Base-by-base conservation (phyloP, 2,329 filamentous ascomycete genomes). In the Aspergillus terreus region DNA sequence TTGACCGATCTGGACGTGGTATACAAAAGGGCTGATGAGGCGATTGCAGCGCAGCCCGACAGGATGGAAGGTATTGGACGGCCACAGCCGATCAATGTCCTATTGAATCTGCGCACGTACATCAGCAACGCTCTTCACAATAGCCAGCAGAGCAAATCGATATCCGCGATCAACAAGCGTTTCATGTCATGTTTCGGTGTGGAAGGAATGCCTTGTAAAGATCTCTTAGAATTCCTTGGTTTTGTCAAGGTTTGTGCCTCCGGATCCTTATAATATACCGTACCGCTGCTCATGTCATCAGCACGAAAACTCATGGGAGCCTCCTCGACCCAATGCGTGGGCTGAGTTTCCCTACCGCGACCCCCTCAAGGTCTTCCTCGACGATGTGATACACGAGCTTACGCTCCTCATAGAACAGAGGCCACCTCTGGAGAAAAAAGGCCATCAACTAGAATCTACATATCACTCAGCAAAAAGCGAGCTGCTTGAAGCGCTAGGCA, bases 181-280 rank as follows among this genome's bases (percentile, higher is more conserved):
- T 88, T 86, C 58, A 74, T 82, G 59, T 75, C 82, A 54, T 79
- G 79, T 2, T 86, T 87, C 64, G 84, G 82, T 9, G 71, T 78
- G 40, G 82, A 85, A 41, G 74, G 74, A 33, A 58, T 50, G 36
- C 66, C 73, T 45, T 88, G 84, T 63, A 75, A 77, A 57, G 71
- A 76, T 10, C 64, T 88, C 25, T 70, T 88, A 15, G 71, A 78
- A 50, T 78, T 76, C 43, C 63, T 87, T 32, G 83, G 80, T 2
- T 88, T 88, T 60, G 71, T 64, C 33, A 70, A 73, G 56, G 77
- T 78, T 59, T 51, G 74, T 66, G 33, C 32, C 17, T 25, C 36
- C 50, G 53, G 30, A 52, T 55, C 17, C 6, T 11, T 14, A 17
- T 21, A 11, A 15, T 15, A 45, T 12, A 19, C 14, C 6, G 19